Conservation (phyloP, 805 yeast species). For the Schwanniomyces pseudopolymorphus region DNA sequence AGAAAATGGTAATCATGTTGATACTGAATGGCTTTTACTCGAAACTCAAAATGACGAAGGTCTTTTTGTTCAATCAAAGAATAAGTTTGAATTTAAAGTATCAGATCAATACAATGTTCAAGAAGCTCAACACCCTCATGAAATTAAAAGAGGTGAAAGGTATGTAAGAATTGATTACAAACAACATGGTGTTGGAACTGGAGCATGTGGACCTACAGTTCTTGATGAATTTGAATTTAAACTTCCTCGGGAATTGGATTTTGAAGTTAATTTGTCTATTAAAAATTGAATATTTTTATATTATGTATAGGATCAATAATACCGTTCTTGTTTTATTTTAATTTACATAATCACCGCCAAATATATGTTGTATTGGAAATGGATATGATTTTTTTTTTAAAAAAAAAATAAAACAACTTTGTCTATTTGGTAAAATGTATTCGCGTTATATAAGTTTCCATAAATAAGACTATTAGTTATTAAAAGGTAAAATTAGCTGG, state of each 20-base stretch:
- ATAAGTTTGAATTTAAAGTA: conserved; percentile 14
- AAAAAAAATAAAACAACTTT: not conserved
- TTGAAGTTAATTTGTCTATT: not conserved
- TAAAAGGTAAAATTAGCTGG: not conserved
- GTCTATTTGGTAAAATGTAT: not conserved
- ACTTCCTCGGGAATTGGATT: conserved; percentile 2
- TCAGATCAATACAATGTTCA: conserved; percentile 12
- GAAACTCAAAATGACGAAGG: conserved; percentile 6
- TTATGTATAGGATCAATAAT: no score
- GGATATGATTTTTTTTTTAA: not conserved
- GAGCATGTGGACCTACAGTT: conserved; percentile 16
- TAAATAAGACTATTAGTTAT: not conserved
- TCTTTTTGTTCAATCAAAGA: conserved; percentile 4
- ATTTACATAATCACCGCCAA: no score
- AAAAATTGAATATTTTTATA: not conserved
- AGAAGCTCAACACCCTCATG: conserved; percentile 16
- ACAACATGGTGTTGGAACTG: conserved; percentile 19
- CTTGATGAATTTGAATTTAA: conserved; percentile 10
- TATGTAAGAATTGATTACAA: conserved; percentile 16
- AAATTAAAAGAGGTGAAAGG: conserved; percentile 10
- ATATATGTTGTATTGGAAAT: not conserved
- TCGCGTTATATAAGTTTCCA: not conserved
- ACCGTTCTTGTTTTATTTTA: no score
- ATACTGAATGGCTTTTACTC: conserved; percentile 25
- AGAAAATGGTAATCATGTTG: conserved; percentile 34